Conservation (phyloP, 2,329 filamentous ascomycete species). For the Colletotrichum sp. region DNA sequence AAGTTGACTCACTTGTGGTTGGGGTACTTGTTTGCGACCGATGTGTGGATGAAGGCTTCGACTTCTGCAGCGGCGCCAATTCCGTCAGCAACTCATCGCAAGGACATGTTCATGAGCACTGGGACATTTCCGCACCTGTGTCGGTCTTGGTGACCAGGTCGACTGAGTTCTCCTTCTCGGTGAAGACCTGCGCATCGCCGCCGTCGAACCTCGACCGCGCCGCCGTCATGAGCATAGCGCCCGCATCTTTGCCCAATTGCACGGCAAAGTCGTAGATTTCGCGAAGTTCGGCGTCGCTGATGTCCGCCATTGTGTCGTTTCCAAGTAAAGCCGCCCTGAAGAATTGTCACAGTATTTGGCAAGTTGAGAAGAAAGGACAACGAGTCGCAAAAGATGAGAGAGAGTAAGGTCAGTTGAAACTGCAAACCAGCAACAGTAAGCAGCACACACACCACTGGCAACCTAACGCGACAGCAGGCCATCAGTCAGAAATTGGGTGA, state of each 20-base stretch:
- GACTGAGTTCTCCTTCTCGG: slow-evolving; percentile 77
- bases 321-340: background rate
- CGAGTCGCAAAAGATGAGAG: background rate
- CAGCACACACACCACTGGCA: background rate
- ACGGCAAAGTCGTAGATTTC: slow-evolving; percentile 75
- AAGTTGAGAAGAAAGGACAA: background rate
- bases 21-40: slow-evolving; percentile 66
- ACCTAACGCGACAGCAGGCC: background rate
- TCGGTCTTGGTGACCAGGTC: slow-evolving; percentile 82
- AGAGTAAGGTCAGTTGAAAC: background rate
- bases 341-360: background rate
- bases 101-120: background rate
- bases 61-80: slow-evolving; percentile 56
- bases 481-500: background rate
- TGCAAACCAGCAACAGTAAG: background rate
- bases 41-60: slow-evolving; percentile 70
- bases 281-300: slow-evolving; percentile 56
- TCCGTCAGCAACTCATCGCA: background rate
- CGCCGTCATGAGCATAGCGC: slow-evolving; percentile 68
- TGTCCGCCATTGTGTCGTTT: slow-evolving; percentile 19
- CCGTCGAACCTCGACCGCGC: slow-evolving; percentile 60
- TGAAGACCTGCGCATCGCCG: slow-evolving; percentile 39
- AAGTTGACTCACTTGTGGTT: slow-evolving; percentile 61
- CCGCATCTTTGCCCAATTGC: slow-evolving; percentile 73
- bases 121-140: slow-evolving; percentile 55